Evolutionary conservation across 495 filamentous ascomycete species (phyloP).

Genomic region (Platismatia glauca): DNA sequence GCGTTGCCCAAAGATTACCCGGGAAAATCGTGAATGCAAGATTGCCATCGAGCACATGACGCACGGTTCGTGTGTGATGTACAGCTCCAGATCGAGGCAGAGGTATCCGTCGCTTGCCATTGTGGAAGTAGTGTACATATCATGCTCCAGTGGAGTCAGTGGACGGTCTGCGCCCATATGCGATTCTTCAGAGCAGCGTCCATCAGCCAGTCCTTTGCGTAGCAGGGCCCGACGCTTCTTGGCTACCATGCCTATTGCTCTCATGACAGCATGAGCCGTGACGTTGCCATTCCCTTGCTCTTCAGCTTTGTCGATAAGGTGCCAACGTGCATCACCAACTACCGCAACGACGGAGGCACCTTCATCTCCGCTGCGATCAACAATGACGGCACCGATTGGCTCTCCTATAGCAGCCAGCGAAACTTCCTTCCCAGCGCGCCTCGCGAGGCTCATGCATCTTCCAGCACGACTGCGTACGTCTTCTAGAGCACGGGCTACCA

Average conservation of each 20-base stretch:
- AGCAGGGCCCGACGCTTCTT: slow-evolving; percentile 36
- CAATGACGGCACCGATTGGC: slow-evolving; percentile 70
- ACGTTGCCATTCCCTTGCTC: slow-evolving; percentile 53
- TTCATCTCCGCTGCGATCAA: slow-evolving; percentile 39
- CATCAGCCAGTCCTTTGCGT: background rate
- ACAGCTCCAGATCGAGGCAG: slow-evolving; percentile 83
- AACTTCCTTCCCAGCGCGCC: slow-evolving; percentile 49
- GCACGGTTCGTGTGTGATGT: slow-evolving; percentile 89
- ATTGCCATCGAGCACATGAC: slow-evolving; percentile 95
- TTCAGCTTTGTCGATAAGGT: background rate
- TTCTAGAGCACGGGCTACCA: slow-evolving; percentile 36
- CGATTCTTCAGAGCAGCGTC: background rate
- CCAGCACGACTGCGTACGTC: slow-evolving; percentile 47
- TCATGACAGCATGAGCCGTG: slow-evolving; percentile 73
- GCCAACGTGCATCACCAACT: slow-evolving; percentile 69
- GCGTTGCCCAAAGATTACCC: slow-evolving; percentile 61
- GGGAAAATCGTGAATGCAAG: slow-evolving; percentile 78
- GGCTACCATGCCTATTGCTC: slow-evolving; percentile 81
- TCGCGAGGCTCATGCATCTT: slow-evolving; percentile 61
- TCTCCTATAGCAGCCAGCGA: slow-evolving; percentile 52
- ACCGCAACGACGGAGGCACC: slow-evolving; percentile 52
- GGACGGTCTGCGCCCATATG: slow-evolving; percentile 18
- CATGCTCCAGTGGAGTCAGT: slow-evolving; percentile 35
- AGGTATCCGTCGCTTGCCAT: slow-evolving; percentile 67
- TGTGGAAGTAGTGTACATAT: slow-evolving; percentile 23